These are phyloP conservation scores for Termitomyces sp. DNA, from an alignment of 768 basidiomycete genomes.

Conservation along the genomic window DNA sequence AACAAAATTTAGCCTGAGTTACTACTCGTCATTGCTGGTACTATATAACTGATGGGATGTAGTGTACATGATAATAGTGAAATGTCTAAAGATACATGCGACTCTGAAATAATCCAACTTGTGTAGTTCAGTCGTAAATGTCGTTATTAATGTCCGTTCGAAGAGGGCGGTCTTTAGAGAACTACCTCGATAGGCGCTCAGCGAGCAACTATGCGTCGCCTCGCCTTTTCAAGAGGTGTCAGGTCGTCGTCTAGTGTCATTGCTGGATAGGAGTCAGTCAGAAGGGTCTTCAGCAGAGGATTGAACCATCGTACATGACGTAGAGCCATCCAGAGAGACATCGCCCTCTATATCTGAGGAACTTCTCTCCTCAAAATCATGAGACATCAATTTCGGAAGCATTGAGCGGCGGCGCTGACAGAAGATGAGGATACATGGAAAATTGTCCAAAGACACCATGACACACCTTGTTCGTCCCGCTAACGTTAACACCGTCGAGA, in stretches of 20 bases:
- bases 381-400: slow-evolving; percentile 56
- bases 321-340: slow-evolving; percentile 39
- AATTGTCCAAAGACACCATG: background rate
- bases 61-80: background rate
- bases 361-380: slow-evolving; percentile 19
- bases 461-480: slow-evolving; percentile 57
- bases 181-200: background rate
- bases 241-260: slow-evolving; percentile 47
- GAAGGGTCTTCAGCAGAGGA: background rate
- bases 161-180: background rate
- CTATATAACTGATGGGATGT: background rate
- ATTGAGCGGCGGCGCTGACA: slow-evolving; percentile 68
- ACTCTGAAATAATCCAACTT: background rate
- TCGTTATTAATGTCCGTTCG: background rate
- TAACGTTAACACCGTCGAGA: slow-evolving; percentile 52
- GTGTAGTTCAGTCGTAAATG: slow-evolving; percentile 4
- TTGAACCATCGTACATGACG: slow-evolving; percentile 31
- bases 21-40: background rate
- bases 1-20: background rate
- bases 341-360: slow-evolving; percentile 28
- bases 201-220: slow-evolving; percentile 37
- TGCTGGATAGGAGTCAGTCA: slow-evolving; percentile 25
- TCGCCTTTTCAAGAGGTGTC: slow-evolving; percentile 66
- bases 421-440: background rate
- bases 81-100: background rate